Percentiles rank a stretch among this genome's conserved stretches.
Conservation (phyloP, 495 filamentous ascomycete species). For the Penicillium paradoxum region DNA sequence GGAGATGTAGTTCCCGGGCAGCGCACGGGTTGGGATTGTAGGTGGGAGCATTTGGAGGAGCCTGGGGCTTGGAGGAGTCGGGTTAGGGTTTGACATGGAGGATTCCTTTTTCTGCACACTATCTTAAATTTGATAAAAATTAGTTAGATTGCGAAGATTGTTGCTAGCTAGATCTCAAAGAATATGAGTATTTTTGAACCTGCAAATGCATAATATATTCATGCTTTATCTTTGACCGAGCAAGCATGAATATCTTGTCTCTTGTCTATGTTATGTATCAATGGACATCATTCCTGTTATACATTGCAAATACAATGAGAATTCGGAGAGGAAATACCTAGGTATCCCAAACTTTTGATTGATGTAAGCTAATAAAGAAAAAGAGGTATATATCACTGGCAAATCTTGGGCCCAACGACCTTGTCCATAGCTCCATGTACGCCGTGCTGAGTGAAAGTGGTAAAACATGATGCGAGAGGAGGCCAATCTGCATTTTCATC, state of each 20-base stretch:
- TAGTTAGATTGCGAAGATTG: background rate
- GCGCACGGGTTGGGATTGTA: conserved; percentile 35
- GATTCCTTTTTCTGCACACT: background rate
- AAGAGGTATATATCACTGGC: conserved; percentile 6
- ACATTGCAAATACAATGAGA: too few relatives aligned
- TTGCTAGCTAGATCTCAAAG: background rate
- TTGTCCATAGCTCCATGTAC: conserved; percentile 25
- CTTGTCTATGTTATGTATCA: too few relatives aligned
- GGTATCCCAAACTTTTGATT: conserved; percentile 18
- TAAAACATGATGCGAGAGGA: background rate
- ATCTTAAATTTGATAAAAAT: background rate
- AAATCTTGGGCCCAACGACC: conserved; percentile 6
- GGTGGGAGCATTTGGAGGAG: conserved; percentile 31
- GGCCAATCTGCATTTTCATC: background rate
- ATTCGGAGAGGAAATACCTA: too few relatives aligned
- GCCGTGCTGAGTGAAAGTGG: conserved; percentile 26
- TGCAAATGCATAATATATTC: too few relatives aligned
- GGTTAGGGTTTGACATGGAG: conserved; percentile 1
- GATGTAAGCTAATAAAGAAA: conserved; percentile 14
- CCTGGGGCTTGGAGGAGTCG: conserved; percentile 34
- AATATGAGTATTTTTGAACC: too few relatives aligned
- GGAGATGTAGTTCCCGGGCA: conserved; percentile 17
- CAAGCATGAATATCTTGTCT: too few relatives aligned
- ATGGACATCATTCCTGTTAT: too few relatives aligned
- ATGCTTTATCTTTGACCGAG: too few relatives aligned